These are phyloP conservation scores for Aspergillus leporis DNA, from an alignment of 495 filamentous ascomycete species.

Conservation along the genomic window DNA sequence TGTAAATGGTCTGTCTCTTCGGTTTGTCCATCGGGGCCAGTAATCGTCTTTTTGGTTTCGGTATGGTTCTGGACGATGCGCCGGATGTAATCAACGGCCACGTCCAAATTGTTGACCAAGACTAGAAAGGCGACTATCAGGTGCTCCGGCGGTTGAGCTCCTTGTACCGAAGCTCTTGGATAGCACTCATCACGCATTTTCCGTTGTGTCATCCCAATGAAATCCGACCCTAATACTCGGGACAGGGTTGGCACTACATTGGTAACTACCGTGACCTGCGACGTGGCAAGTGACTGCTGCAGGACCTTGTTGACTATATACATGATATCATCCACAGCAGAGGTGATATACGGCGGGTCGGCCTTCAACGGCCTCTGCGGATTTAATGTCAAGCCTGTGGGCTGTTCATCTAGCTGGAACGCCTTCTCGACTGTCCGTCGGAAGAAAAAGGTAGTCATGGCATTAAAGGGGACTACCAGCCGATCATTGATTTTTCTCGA, in stretches of 20 bases:
- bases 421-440: slow-evolving; percentile 94
- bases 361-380: slow-evolving; percentile 62
- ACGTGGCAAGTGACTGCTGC: slow-evolving; percentile 80
- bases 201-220: slow-evolving; percentile 93
- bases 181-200: slow-evolving; percentile 97
- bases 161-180: slow-evolving; percentile 71
- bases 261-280: slow-evolving; percentile 70
- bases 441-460: slow-evolving; percentile 93
- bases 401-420: slow-evolving; percentile 97
- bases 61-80: slow-evolving; percentile 77
- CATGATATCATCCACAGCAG: slow-evolving; percentile 97
- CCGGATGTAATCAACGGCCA: slow-evolving; percentile 82
- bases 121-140: slow-evolving; percentile 84
- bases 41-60: slow-evolving; percentile 36
- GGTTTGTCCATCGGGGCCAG: slow-evolving; percentile 21
- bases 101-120: slow-evolving; percentile 91
- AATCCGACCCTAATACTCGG: slow-evolving; percentile 87
- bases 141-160: slow-evolving; percentile 78
- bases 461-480: slow-evolving; percentile 76
- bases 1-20: slow-evolving; percentile 44
- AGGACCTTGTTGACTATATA: slow-evolving; percentile 95
- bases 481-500: slow-evolving; percentile 70
- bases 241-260: slow-evolving; percentile 78
- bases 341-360: slow-evolving; percentile 88
- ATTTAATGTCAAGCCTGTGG: slow-evolving; percentile 73